Evolutionary conservation across 345 rosid species (phyloP), one percentile per base, ranked within the genome.

Genomic region (Cardiospermum halicacabum): DNA sequence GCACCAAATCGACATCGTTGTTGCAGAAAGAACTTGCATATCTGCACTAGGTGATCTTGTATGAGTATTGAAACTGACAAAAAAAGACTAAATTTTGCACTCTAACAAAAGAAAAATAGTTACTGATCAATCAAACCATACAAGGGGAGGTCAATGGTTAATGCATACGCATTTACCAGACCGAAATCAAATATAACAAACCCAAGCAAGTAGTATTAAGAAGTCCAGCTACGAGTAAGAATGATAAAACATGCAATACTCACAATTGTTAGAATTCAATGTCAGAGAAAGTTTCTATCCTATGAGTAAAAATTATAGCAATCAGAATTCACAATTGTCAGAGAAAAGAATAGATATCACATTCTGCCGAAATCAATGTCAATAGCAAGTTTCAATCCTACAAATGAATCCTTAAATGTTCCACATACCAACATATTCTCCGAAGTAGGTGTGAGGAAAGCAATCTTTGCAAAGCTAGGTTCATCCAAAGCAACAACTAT

Each of bases 21-120:
- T 82, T 91, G 96, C 77, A 81, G 80, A 82, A 91, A 94, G 89
- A 88, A 89, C 88, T 94, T 94, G 97, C 99, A 94, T 27, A 91
- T 86, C 97, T 94, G 99, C 92, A 85, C 77, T 68, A 75, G 69
- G 74, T 39, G 70, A 67, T 65, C 61, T 72, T 78, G 22, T 70
- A 74, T 93, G 76, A 91, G 95, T 80, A 82, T 2, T 69, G 22
- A 63, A 56, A 73, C 58, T 56, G 68, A 64, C 43, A 62, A 54
- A 72, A 71, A 48, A 43, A 11, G 43, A 32, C 2, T 11, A 22
- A 5, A 36, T 64, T 58, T 57, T 51, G 53, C 49, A 18, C 56
- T 50, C 18, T 53, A 67, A 27, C 47, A 28, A 36, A 11, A 13
- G 34, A n/a, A 37, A 2, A 2, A 62, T 0, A 28, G 54, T 8